Evolutionary conservation across 2,329 filamentous ascomycete genomes (phyloP).

Genomic region (Fusarium nelsonii): DNA sequence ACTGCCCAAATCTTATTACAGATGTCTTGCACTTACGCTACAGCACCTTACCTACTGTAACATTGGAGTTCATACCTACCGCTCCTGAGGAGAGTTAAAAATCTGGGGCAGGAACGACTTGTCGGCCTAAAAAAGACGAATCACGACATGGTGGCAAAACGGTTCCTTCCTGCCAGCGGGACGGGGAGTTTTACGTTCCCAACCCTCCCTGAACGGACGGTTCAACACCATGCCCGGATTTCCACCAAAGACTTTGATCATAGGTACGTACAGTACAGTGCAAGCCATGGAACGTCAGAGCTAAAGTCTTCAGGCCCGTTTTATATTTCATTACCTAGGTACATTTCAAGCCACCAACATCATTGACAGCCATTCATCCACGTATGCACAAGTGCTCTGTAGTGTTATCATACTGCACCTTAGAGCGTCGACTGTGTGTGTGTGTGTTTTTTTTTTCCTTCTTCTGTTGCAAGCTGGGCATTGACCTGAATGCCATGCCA

Average conservation of each 20-base stretch:
- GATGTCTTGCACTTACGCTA: not conserved
- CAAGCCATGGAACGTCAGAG: slow-evolving; percentile 15
- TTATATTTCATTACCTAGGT: slow-evolving; percentile 26
- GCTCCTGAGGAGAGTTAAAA: slow-evolving; percentile 37
- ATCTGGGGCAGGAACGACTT: slow-evolving; percentile 30
- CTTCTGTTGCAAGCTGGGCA: not conserved
- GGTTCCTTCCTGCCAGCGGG: slow-evolving; percentile 29
- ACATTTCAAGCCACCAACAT: slow-evolving; percentile 31
- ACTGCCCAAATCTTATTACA: not conserved
- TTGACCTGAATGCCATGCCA: not conserved
- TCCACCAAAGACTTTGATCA: slow-evolving; percentile 19
- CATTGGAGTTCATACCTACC: not conserved
- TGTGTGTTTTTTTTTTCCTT: not conserved
- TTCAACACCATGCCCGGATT: slow-evolving; percentile 6
- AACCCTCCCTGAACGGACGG: slow-evolving; percentile 16
- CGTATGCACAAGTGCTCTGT: slow-evolving; percentile 7
- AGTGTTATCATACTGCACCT: not conserved
- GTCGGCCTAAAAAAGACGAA: slow-evolving; percentile 2
- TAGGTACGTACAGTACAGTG: too few species aligned
- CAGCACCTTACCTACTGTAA: not conserved
- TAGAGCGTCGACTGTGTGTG: slow-evolving; percentile 1
- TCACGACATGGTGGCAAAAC: slow-evolving; percentile 41
- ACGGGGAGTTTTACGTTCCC: slow-evolving; percentile 42
- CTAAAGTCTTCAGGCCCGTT: slow-evolving; percentile 21
- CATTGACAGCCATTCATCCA: slow-evolving; percentile 16